Conservation (phyloP, 2,329 filamentous ascomycete genomes). For the Didymella keratinophila region DNA sequence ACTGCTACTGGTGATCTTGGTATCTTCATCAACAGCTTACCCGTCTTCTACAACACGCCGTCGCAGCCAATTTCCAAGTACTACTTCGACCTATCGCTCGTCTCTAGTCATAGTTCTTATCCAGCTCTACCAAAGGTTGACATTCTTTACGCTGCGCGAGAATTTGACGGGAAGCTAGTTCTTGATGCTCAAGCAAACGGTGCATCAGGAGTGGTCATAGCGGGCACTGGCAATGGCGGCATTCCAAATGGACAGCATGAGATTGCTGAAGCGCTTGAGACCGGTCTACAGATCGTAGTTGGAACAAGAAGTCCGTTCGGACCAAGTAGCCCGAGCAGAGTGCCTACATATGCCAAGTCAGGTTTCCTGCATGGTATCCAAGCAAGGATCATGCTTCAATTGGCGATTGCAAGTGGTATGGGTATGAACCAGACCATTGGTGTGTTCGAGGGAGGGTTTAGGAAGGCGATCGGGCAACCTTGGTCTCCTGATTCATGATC, state of each 20-base stretch:
- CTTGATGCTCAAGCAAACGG: conserved; percentile 36
- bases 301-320: conserved; percentile 4
- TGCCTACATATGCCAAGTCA: background rate
- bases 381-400: conserved; percentile 39
- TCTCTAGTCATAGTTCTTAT: conserved; percentile 26
- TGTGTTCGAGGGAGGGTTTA: conserved; percentile 38
- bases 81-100: conserved; percentile 28
- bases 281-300: background rate
- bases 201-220: conserved; percentile 37
- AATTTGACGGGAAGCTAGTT: conserved; percentile 38
- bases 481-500: conserved; percentile 15
- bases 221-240: conserved; percentile 39
- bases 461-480: conserved; percentile 34
- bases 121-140: conserved; percentile 40
- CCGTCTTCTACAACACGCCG: conserved; percentile 37
- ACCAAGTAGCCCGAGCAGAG: background rate
- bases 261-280: background rate
- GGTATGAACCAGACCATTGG: conserved; percentile 40
- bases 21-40: conserved; percentile 38
- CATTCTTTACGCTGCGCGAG: conserved; percentile 41
- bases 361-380: conserved; percentile 16
- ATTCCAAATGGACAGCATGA: conserved; percentile 27
- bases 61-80: conserved; percentile 34
- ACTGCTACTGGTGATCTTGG: conserved; percentile 36
- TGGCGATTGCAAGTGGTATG: conserved; percentile 41